Base-by-base conservation (phyloP, 768 basidiomycete species). In the Dentipellis sp. region DNA sequence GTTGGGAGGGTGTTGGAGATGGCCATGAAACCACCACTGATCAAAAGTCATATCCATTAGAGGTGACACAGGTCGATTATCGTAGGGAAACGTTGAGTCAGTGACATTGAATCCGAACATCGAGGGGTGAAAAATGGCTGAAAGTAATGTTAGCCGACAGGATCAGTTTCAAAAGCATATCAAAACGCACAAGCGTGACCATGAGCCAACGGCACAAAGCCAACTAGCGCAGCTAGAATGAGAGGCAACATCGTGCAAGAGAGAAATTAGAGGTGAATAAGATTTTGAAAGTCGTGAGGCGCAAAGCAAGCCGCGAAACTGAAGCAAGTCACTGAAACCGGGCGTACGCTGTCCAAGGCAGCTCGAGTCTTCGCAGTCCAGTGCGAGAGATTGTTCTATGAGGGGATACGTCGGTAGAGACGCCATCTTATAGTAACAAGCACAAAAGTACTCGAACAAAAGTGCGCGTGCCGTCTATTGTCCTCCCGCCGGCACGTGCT, bases 101-200 rank as follows among this genome's bases (percentile, higher is more conserved):
- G 83, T 84, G n/a, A 83, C 83, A 54, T 86, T 84, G 73, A 82
- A 86, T 1, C 85, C 84, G 57, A 62, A 84, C 81, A 86, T 84
- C 65, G 78, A 75, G 3, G 80, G 75, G 56, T 79, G 75, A 68
- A 69, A 83, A 8, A 52, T 52, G 16, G 51, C 51, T 52, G 42
- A 45, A 19, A 11, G n/a, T 17, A 11, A 45, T 10, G 42, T 45
- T 8, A 45, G 42, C 42, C 29, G 29, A 17, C n/a, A 45, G 42
- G 16, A 45, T 14, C n/a, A 8, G n/a, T 45, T 17, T 17, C 42
- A 14, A 45, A n/a, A 45, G 29, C 29, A 45, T 2, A 9, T 16
- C n/a, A n/a, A 19, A n/a, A 45, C 42, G n/a, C 42, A 45, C 42
- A n/a, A 10, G 42, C 42, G 19, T 45, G 42, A 10, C 42, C 42